A percentile compares a stretch with the other conserved stretches of the same genome.
phyloP scores from a whole-genome alignment of 2,329 filamentous ascomycete species.

The Hypoxylon sp. region DNA sequence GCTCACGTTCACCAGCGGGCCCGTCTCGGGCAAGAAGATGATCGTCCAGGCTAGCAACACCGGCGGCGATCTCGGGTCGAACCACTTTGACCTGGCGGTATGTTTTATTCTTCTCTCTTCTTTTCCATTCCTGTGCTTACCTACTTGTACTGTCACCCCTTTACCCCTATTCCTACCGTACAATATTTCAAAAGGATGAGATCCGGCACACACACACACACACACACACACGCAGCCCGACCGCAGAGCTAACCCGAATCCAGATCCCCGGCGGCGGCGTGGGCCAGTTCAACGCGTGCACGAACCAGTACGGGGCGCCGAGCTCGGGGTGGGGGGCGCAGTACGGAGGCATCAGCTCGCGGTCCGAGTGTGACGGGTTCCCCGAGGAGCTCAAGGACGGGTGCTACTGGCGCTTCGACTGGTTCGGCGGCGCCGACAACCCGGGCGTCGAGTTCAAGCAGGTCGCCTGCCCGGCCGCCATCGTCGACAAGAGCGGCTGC shows the following conservation, averaged over 20 bases:
- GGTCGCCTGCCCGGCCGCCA: constrained; percentile 61
- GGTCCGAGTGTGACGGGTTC: constrained; percentile 60
- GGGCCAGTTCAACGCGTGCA: constrained; percentile 60
- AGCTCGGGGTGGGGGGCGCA: constrained; percentile 62
- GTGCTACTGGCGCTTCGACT: constrained; percentile 71
- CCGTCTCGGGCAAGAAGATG: constrained; percentile 64
- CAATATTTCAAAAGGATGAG: no score
- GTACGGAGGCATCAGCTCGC: constrained; percentile 64
- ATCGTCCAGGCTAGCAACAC: constrained; percentile 68
- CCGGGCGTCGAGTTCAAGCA: constrained; percentile 62
- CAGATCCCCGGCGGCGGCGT: constrained; percentile 62
- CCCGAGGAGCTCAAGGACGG: constrained; percentile 62
- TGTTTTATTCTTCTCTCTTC: constrained; percentile 21
- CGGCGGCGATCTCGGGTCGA: constrained; percentile 60
- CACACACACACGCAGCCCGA: not conserved
- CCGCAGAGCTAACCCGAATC: not conserved
- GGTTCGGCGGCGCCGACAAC: constrained; percentile 67
- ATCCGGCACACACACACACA: no score
- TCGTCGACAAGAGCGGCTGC: constrained; percentile 53
- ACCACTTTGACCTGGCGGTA: constrained; percentile 63
- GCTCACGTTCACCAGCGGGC: constrained; percentile 64
- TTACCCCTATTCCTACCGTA: not conserved
- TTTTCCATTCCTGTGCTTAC: not conserved
- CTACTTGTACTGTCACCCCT: no score
- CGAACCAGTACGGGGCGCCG: constrained; percentile 54